Percentiles rank a stretch among this genome's conserved stretches.
phyloP scores from a whole-genome alignment of 306 rosid genomes.

The Citrullus colocynthis region DNA sequence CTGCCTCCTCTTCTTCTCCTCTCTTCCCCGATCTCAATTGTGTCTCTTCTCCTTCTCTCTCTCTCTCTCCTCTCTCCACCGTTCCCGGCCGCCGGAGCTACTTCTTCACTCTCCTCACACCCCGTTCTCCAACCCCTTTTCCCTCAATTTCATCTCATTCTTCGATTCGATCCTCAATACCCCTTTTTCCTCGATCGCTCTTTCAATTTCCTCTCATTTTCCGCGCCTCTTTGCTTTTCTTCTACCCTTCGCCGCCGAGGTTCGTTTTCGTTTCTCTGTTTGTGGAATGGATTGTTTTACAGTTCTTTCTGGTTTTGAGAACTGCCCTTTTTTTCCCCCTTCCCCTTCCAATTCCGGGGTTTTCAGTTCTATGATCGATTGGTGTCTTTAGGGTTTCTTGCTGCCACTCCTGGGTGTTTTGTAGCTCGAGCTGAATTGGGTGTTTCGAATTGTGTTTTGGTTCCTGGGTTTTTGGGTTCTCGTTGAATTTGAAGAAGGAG shows the following conservation, averaged over 20 bases:
- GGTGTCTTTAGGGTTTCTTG: conserved; percentile 7
- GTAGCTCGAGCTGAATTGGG: background rate
- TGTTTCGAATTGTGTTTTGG: background rate
- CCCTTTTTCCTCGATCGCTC: background rate
- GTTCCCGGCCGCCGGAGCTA: conserved; percentile 3
- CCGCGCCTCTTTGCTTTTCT: background rate
- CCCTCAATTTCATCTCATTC: background rate
- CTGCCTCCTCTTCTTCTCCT: background rate
- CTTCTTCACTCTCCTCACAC: background rate
- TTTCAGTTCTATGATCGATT: background rate
- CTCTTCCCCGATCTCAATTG: conserved; percentile 6
- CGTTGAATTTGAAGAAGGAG: background rate
- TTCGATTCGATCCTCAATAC: background rate
- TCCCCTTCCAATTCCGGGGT: background rate
- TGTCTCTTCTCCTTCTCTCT: background rate
- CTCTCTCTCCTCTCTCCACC: background rate
- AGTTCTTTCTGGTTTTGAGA: background rate
- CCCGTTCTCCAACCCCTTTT: background rate
- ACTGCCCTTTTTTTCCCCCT: background rate
- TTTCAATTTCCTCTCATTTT: background rate
- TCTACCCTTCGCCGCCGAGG: background rate
- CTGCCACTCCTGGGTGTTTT: background rate
- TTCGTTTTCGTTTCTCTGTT: background rate
- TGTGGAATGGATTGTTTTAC: background rate
- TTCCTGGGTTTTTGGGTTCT: background rate